Percentiles rank a stretch among this genome's conserved stretches.
These are phyloP conservation scores for Candida piceae DNA, from an alignment of 805 yeast genomes.

Conservation along the genomic window DNA sequence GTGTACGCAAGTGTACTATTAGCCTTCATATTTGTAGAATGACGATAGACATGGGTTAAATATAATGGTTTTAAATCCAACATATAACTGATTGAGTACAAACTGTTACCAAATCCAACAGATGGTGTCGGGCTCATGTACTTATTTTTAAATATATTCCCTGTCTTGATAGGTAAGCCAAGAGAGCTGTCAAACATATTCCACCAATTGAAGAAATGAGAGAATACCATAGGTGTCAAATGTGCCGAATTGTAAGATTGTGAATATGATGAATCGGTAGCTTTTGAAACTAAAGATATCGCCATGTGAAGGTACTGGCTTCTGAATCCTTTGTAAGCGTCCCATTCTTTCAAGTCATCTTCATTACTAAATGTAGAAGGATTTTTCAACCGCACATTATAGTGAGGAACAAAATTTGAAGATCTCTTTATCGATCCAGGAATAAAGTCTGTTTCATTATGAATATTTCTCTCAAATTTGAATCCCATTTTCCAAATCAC, in stretches of 20 bases:
- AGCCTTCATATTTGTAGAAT: constrained; percentile 33
- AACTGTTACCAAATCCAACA: constrained; percentile 29
- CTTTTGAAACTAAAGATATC: constrained; percentile 44
- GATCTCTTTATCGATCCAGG: constrained; percentile 37
- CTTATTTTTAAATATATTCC: constrained; percentile 58
- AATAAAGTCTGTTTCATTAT: constrained; percentile 27
- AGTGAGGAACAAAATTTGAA: constrained; percentile 51
- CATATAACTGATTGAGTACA: constrained; percentile 74
- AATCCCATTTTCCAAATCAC: constrained; percentile 80
- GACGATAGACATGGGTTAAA: constrained; percentile 66
- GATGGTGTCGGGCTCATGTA: constrained; percentile 21
- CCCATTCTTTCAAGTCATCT: constrained; percentile 49
- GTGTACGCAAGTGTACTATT: constrained; percentile 47
- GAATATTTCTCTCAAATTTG: constrained; percentile 59
- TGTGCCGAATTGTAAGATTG: constrained; percentile 66
- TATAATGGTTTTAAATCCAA: constrained; percentile 70
- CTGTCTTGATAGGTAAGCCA: constrained; percentile 74
- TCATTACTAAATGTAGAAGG: constrained; percentile 39
- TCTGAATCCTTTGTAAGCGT: constrained; percentile 76
- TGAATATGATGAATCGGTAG: constrained; percentile 14
- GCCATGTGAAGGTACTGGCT: constrained; percentile 79
- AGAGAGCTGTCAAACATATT: constrained; percentile 69
- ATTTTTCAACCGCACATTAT: constrained; percentile 49
- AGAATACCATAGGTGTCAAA: constrained; percentile 62
- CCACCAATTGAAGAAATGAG: constrained; percentile 84